phyloP scores from a whole-genome alignment of 768 basidiomycete species.

The Clitopilus passeckerianus region DNA sequence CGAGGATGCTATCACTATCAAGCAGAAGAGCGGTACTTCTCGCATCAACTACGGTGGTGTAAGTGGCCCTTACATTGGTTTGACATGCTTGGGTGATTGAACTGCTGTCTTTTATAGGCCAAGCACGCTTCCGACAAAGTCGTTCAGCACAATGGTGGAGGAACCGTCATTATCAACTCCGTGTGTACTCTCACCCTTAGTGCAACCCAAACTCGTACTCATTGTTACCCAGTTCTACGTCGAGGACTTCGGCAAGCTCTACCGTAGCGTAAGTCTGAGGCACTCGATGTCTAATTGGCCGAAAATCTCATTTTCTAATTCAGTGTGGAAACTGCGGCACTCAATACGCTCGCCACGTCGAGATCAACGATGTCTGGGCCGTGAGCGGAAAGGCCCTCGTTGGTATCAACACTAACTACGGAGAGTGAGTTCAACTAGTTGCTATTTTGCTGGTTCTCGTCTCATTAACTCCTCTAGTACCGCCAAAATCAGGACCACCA shows the following conservation, averaged over 20 bases:
- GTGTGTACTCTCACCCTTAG: constrained; percentile 13
- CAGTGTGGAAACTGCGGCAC: constrained; percentile 29
- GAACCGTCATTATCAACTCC: constrained; percentile 30
- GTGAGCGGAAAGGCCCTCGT: constrained; percentile 22
- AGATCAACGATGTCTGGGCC: constrained; percentile 29
- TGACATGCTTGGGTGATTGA: neutral
- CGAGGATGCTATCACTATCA: constrained; percentile 36
- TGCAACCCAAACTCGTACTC: neutral
- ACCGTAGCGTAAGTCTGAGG: constrained; percentile 21
- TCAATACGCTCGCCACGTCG: constrained; percentile 21
- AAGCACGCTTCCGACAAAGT: constrained; percentile 20
- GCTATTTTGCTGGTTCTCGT: neutral
- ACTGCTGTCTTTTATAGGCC: constrained; percentile 13
- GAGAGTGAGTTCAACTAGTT: constrained; percentile 21
- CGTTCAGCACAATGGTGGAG: constrained; percentile 32
- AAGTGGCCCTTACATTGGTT: constrained; percentile 9
- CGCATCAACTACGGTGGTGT: constrained; percentile 33
- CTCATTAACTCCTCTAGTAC: constrained; percentile 12
- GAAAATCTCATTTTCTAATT: no score
- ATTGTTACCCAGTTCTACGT: constrained; percentile 26
- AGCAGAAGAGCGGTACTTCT: constrained; percentile 30
- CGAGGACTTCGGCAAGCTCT: constrained; percentile 34
- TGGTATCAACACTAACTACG: constrained; percentile 33
- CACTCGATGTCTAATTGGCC: no score
- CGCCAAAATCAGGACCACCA: constrained; percentile 25